These are phyloP conservation scores for Paecilomyces sp. DNA, from an alignment of 2,329 filamentous ascomycete genomes.

Conservation along the genomic window DNA sequence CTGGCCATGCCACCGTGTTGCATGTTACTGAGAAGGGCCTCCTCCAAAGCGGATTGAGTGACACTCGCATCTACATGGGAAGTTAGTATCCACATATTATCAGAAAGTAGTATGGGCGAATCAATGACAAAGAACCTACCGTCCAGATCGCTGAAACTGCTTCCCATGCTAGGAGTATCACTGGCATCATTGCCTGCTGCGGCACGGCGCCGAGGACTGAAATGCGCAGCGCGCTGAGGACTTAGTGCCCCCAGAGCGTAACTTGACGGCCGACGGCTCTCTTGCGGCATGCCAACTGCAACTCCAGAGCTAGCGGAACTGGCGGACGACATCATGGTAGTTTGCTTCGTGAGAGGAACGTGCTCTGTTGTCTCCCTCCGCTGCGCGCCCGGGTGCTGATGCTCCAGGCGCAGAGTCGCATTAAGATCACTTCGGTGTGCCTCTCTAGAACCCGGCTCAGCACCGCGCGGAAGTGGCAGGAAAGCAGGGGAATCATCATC, in stretches of 20 bases:
- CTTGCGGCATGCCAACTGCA: constrained; percentile 16
- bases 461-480: constrained; percentile 29
- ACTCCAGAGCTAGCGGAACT: constrained; percentile 33
- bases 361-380: constrained; percentile 21
- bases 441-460: constrained; percentile 11
- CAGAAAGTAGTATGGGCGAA: too few relatives aligned
- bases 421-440: constrained; percentile 27
- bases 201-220: constrained; percentile 39
- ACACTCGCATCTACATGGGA: constrained; percentile 49
- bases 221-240: constrained; percentile 41
- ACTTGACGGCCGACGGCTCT: constrained; percentile 10
- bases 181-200: constrained; percentile 38
- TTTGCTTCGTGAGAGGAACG: constrained; percentile 11
- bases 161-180: constrained; percentile 56
- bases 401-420: constrained; percentile 34
- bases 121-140: constrained; percentile 32
- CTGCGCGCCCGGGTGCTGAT: constrained; percentile 17
- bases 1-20: constrained; percentile 46
- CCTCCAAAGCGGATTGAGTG: constrained; percentile 58
- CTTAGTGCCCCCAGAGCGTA: constrained; percentile 19
- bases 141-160: constrained; percentile 60
- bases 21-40: constrained; percentile 57
- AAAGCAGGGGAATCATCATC: constrained; percentile 40
- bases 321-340: constrained; percentile 22
- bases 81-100: constrained; percentile 1